These are phyloP conservation scores for Eimeria maxima DNA, from an alignment of 169 alveolate species.

Conservation along the genomic window DNA sequence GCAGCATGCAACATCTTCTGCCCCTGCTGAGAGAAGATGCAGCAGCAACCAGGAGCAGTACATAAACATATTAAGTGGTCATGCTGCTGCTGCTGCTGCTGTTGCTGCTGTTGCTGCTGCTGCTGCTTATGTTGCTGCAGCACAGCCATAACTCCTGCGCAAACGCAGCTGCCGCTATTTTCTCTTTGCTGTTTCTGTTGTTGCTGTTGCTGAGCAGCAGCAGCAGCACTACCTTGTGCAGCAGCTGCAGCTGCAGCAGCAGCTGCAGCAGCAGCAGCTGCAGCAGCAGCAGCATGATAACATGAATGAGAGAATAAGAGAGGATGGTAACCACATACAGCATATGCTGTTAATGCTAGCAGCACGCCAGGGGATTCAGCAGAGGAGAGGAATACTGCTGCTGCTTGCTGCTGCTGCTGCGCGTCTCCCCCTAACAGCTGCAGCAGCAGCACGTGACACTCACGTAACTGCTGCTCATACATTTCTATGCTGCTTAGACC, in stretches of 20 bases:
- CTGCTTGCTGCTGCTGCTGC: conserved; percentile 63
- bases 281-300: conserved; percentile 72
- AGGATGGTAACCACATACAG: conserved; percentile 18
- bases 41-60: conserved; percentile 62
- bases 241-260: conserved; percentile 57
- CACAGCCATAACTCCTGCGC: neutral
- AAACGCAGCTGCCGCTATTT: neutral
- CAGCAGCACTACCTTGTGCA: neutral
- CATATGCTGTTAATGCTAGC: conserved; percentile 40
- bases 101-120: conserved; percentile 36
- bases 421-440: conserved; percentile 41
- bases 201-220: neutral
- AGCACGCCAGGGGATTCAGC: conserved; percentile 58
- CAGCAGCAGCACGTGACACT: too few species aligned
- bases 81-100: conserved; percentile 39
- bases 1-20: conserved; percentile 61
- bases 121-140: neutral
- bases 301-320: conserved; percentile 12
- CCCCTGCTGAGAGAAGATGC: conserved; percentile 41
- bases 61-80: conserved; percentile 38
- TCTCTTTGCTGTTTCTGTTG: too few species aligned
- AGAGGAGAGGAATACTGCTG: conserved; percentile 5
- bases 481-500: too few species aligned
- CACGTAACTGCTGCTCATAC: too few species aligned
- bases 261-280: neutral